Base-by-base conservation (phyloP, 1,139 yeast genomes). In the Protomyces inouyei region DNA sequence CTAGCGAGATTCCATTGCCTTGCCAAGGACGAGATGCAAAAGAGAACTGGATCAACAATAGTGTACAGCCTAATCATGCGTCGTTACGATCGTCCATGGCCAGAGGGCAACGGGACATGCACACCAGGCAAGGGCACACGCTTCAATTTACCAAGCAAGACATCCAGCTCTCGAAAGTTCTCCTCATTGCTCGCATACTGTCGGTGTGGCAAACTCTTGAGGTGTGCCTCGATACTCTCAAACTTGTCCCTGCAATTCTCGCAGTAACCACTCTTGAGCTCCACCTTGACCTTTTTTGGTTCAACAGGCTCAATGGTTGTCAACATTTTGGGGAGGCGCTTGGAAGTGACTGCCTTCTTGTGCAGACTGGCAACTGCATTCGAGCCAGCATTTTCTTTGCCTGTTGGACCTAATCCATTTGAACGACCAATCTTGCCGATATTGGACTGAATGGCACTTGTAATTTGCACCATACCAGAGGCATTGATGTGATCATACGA, bases 171-270 rank as follows among this genome's bases (percentile, higher is more conserved):
- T 64, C 76, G 80, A 76, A 93, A 93, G 73, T 92, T 88, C 18
- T 77, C 75, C 70, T 83, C 84, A 71, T 88, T 85, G 63, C 80
- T 77, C 3, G 98, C 98, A 77, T 90, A 92, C 66, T 84, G 83
- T 55, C 88, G 80, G 74, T 95, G 99, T 70, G 87, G 83, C 57
- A 83, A 83, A 28, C 90, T 81, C 38, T 73, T 73, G 60, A 90
- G 82, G 73, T 93, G 99, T 64, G 84, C 89, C 37, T 85, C 88
- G 72, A 92, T 86, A 70, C 84, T 83, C 61, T 88, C 92, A 73
- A 88, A 93, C 73, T 87, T 87, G 69, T 87, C 89, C 40, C 95
- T 82, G 75, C 99, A 93, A 74, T 93, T 95, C 73, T 93, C 99
- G 76, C 98, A 93, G 75, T 88, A 90, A 0, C 96, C 96, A 60